Evolutionary conservation across 495 filamentous ascomycete species (phyloP).

Genomic region (Emericellopsis terricola): DNA sequence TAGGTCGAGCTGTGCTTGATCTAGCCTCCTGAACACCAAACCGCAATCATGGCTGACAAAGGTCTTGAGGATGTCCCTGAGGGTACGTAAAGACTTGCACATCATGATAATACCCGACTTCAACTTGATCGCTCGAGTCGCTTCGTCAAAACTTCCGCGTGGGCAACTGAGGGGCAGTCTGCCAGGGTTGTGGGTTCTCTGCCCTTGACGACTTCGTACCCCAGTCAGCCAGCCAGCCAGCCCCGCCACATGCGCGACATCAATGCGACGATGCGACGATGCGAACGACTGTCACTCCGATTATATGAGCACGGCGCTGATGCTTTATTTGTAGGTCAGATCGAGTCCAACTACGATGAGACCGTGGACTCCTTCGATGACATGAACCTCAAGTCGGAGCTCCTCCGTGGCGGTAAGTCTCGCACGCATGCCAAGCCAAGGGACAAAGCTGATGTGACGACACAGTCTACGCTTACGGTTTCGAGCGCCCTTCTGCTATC

Average conservation of each 20-base stretch:
- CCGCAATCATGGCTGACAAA: slow-evolving; percentile 96
- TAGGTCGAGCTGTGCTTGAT: slow-evolving; percentile 53
- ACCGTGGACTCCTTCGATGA: slow-evolving; percentile 96
- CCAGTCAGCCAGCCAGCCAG: too few relatives aligned
- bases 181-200: too few relatives aligned
- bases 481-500: slow-evolving; percentile 97
- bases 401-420: slow-evolving; percentile 58
- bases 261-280: background rate
- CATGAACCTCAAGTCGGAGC: slow-evolving; percentile 90
- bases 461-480: slow-evolving; percentile 90
- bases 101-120: too few relatives aligned
- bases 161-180: too few relatives aligned
- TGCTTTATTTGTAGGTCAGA: slow-evolving; percentile 48
- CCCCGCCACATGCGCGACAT: too few relatives aligned
- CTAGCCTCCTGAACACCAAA: slow-evolving; percentile 30
- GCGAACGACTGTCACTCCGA: background rate
- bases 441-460: background rate
- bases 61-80: slow-evolving; percentile 92
- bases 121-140: too few relatives aligned
- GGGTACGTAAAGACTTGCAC: slow-evolving; percentile 48
- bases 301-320: background rate
- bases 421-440: slow-evolving; percentile 1
- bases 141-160: too few relatives aligned
- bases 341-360: slow-evolving; percentile 99
- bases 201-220: too few relatives aligned